Conservation (phyloP, 192 early-diverging fungal species). For the Kappamyces sp. region DNA sequence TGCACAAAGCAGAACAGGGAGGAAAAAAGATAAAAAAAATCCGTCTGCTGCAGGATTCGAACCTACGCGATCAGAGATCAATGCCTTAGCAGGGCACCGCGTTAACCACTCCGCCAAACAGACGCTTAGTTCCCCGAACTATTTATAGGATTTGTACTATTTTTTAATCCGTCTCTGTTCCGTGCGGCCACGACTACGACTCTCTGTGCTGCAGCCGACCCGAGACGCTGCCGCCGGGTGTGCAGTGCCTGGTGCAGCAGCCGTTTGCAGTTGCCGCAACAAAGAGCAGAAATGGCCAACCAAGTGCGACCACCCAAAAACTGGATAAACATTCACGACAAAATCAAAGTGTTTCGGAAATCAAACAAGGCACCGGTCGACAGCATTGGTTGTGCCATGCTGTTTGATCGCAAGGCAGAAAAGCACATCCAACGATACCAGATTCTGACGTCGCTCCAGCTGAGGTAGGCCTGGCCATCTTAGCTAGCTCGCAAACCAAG, state of each 20-base stretch:
- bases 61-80: constrained; percentile 56
- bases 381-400: constrained; percentile 76
- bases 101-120: constrained; percentile 63
- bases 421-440: constrained; percentile 69
- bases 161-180: not conserved
- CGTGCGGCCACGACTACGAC: not conserved
- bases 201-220: not conserved
- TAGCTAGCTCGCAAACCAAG: constrained; percentile 66
- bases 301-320: constrained; percentile 20
- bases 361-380: constrained; percentile 72
- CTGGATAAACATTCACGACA: constrained; percentile 61
- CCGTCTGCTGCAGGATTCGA: constrained; percentile 64
- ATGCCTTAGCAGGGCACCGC: constrained; percentile 61
- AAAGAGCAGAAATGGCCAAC: not conserved
- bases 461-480: constrained; percentile 47
- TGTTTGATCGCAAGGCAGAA: constrained; percentile 47
- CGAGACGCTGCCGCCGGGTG: not conserved
- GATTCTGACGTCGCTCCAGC: constrained; percentile 75
- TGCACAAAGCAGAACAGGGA: not conserved
- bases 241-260: not conserved
- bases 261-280: not conserved
- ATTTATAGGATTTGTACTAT: not conserved
- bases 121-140: constrained; percentile 9
- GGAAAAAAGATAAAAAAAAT: constrained; percentile 25
- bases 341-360: constrained; percentile 61